Evolutionary conservation across 2,329 filamentous ascomycete genomes (phyloP).

Genomic region (Eurotiales sp.): DNA sequence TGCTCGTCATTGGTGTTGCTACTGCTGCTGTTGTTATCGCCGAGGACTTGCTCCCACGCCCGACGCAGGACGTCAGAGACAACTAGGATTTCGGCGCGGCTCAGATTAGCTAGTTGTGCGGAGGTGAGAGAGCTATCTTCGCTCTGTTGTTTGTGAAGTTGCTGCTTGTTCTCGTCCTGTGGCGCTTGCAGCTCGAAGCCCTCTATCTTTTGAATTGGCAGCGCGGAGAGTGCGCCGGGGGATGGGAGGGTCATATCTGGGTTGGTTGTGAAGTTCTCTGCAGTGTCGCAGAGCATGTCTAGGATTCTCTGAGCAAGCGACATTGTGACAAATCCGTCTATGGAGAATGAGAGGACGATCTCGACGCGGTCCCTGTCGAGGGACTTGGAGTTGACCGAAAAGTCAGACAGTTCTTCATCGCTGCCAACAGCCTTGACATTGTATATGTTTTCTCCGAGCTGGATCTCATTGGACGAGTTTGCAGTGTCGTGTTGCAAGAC

Average conservation of each 20-base stretch:
- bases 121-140: slow-evolving; percentile 25
- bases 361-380: slow-evolving; percentile 30
- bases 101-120: slow-evolving; percentile 34
- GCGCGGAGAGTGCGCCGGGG: slow-evolving; percentile 28
- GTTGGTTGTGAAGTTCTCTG: slow-evolving; percentile 33
- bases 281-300: slow-evolving; percentile 39
- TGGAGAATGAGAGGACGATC: slow-evolving; percentile 36
- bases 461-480: slow-evolving; percentile 32
- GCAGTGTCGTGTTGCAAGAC: slow-evolving; percentile 39
- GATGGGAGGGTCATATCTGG: slow-evolving; percentile 32
- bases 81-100: slow-evolving; percentile 35
- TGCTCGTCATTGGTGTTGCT: slow-evolving; percentile 20
- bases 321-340: slow-evolving; percentile 31
- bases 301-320: slow-evolving; percentile 34
- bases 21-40: too few relatives aligned
- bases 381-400: slow-evolving; percentile 37
- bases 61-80: slow-evolving; percentile 38
- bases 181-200: slow-evolving; percentile 18
- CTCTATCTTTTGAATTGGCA: slow-evolving; percentile 28
- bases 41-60: slow-evolving; percentile 39
- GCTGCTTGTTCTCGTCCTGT: slow-evolving; percentile 22
- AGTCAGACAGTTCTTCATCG: slow-evolving; percentile 38
- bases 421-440: slow-evolving; percentile 37
- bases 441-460: slow-evolving; percentile 37
- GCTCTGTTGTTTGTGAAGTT: not conserved